These are phyloP conservation scores for Barnettozyma pratensis DNA, from an alignment of 805 yeast genomes.

Conservation along the genomic window DNA sequence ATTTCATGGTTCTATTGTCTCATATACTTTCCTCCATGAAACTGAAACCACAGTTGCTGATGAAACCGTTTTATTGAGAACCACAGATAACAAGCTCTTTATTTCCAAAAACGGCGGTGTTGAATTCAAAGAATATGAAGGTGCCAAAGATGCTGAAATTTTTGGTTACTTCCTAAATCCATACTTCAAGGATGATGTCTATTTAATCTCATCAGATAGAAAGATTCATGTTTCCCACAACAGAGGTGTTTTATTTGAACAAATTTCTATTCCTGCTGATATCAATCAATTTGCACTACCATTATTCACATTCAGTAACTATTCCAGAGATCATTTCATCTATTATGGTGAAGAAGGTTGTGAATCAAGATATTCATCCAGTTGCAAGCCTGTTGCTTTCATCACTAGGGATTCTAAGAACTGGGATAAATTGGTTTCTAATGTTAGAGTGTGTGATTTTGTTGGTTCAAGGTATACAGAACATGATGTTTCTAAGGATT, in stretches of 20 bases:
- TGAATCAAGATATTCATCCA: slow-evolving; percentile 15
- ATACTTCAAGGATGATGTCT: slow-evolving; percentile 43
- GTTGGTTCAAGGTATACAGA: slow-evolving; percentile 43
- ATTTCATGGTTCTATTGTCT: slow-evolving; percentile 48
- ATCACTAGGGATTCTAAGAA: slow-evolving; percentile 50
- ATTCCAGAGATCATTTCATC: slow-evolving; percentile 48
- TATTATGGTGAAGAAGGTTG: slow-evolving; percentile 65
- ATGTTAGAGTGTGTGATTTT: slow-evolving; percentile 60
- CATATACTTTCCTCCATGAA: slow-evolving; percentile 53
- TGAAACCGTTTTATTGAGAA: slow-evolving; percentile 60
- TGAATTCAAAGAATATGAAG: slow-evolving; percentile 10
- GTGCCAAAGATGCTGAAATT: slow-evolving; percentile 31
- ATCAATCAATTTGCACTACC: slow-evolving; percentile 44
- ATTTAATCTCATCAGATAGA: slow-evolving; percentile 12
- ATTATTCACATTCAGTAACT: slow-evolving; percentile 57
- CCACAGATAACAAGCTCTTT: slow-evolving; percentile 44
- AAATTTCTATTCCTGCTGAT: slow-evolving; percentile 38
- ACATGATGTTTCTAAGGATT: slow-evolving; percentile 35
- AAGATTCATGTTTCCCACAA: slow-evolving; percentile 52
- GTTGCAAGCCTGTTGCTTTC: slow-evolving; percentile 54
- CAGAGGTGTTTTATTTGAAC: slow-evolving; percentile 44
- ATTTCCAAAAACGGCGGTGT: slow-evolving; percentile 53
- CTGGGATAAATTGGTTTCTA: slow-evolving; percentile 48
- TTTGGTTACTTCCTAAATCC: slow-evolving; percentile 52
- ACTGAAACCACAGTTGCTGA: slow-evolving; percentile 33